Base-by-base conservation (phyloP, 495 filamentous ascomycete genomes). In the Aspergillus coremiiformis region DNA sequence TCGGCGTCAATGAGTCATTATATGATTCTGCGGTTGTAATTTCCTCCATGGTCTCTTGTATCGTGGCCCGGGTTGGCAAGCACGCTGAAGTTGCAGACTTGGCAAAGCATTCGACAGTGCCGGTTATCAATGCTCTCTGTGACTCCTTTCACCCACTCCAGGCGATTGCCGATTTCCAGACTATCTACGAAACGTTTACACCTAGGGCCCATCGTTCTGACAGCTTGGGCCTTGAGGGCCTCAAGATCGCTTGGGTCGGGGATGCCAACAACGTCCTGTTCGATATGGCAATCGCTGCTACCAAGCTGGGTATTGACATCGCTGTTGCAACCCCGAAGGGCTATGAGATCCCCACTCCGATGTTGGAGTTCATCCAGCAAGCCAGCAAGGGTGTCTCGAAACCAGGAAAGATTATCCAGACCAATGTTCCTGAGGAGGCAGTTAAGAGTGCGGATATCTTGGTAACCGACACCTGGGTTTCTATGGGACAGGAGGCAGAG, bases 251-350 rank as follows among this genome's bases (percentile, higher is more conserved):
- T 5, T 98, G 93, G 93, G 76, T 98, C 20, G 93, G 93, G 39
- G 93, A 98, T 62, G 87, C 90, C 15, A 98, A 96, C 71, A 98
- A 98, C 59, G 92, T 98, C 19, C 80, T 96, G 21, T 96, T 87
- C 65, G 93, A 98, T 66, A 75, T 97, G 30, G 87, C 89, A 8
- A 93, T 89, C 50, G 90, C 76, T 23, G 89, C 87, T 44, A 69
- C 81, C 49, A 97, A 96, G 71, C 81, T 92, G 54, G 93, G 93
- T 39, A 81, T 95, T 19, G 75, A 94, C 56, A 73, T 98, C 46
- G 70, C 84, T 3, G 87, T 97, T 14, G 93, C 93, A 20, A 91
- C 91, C 5, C 93, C 93, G 7, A 72, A 78, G 50, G 86, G 83
- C 35, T 95, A 95, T 66, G 80, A 77, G 21, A 92, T 96, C 55